These are phyloP conservation scores for Boletus edulis DNA, from an alignment of 768 basidiomycete species.

Conservation along the genomic window DNA sequence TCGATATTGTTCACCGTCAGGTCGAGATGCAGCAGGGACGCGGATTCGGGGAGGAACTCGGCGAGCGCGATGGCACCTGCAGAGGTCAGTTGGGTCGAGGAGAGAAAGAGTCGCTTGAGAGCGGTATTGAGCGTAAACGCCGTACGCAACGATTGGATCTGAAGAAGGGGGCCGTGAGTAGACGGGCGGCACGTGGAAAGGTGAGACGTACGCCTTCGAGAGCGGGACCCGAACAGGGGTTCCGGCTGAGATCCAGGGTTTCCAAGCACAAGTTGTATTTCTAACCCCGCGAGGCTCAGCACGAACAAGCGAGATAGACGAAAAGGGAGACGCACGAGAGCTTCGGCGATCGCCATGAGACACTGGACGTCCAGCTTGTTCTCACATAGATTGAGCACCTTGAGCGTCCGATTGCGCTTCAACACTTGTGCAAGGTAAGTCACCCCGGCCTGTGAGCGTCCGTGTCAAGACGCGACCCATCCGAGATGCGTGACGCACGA, in stretches of 20 bases:
- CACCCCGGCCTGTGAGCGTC: conserved; percentile 56
- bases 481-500: conserved; percentile 8
- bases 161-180: not conserved
- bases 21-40: conserved; percentile 87
- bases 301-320: not conserved
- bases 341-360: conserved; percentile 80
- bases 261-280: conserved; percentile 95
- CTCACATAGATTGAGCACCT: conserved; percentile 91
- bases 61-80: conserved; percentile 92
- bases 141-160: conserved; percentile 87
- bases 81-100: conserved; percentile 75
- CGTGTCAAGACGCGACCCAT: not conserved
- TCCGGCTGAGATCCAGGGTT: conserved; percentile 89
- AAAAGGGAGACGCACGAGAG: conserved; percentile 56
- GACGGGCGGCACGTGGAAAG: not conserved
- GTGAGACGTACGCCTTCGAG: conserved; percentile 77
- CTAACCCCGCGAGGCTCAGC: conserved; percentile 35
- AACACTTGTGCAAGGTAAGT: conserved; percentile 92
- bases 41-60: conserved; percentile 92
- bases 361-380: conserved; percentile 88
- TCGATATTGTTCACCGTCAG: conserved; percentile 81
- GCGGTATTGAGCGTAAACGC: conserved; percentile 91
- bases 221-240: conserved; percentile 88
- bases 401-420: conserved; percentile 93
- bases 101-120: conserved; percentile 89